Evolutionary conservation across 2,329 filamentous ascomycete genomes (phyloP), one percentile per base, ranked within the genome.

Genomic region (Fusarium verticillioides): DNA sequence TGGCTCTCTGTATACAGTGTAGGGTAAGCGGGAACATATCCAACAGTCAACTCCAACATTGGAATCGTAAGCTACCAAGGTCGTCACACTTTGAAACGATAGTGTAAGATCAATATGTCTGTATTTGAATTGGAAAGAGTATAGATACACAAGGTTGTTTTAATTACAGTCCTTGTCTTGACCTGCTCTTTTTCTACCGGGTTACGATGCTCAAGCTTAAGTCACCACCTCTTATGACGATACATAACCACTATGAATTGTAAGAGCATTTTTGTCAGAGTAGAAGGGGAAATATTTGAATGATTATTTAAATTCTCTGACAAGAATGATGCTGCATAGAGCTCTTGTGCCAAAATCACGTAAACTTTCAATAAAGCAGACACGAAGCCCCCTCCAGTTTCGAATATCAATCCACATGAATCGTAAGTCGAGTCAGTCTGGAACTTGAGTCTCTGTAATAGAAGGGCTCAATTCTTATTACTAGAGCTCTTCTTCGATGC

Each of bases 171-270:
- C 21, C 15, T 49, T 9, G 46, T 18, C 10, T 49, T 23, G 11
- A 43, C 6, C 2, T 43, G 15, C 15, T 15, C 3, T 40, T 23
- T 23, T 15, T 9, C 9, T 5, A 37, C 18, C 18, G 4, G 18
- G 16, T 18, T 11, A 10, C 30, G 9, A 30, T 30, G 30, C 9
- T 30, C 30, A 30, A 30, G 30, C 9, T 30, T 30, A 10, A 11
- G 30, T 11, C 9, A 30, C 30, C 10, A 11, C 30, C 10, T 30
- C 30, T 30, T 11, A 11, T 19, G 5, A 46, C 6, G 15, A 0
- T 7, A 4, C 4, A 28, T 7, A 1, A 26, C 18, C 1, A 19
- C 4, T 21, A 0, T 15, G 11, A 9, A 21, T 9, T 10, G 7
- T 5, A 23, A 15, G 2, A 28, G 12, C 9, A 13, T 9, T 13